These are phyloP conservation scores for Thymus mandschuricus DNA, from an alignment of 257 asterid species.

Conservation along the genomic window DNA sequence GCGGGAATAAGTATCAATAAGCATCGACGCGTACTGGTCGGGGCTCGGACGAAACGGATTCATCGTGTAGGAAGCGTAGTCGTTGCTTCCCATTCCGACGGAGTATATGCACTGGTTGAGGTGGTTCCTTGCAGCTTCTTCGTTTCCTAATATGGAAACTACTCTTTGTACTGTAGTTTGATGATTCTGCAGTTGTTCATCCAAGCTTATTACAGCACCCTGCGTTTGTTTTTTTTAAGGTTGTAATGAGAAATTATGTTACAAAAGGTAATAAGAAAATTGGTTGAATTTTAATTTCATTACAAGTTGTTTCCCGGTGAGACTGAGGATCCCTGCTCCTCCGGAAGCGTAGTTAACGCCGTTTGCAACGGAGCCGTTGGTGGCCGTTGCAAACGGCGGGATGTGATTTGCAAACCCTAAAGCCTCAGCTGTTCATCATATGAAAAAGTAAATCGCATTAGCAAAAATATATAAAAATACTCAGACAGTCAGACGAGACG, in stretches of 20 bases:
- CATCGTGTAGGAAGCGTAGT: constrained; percentile 11
- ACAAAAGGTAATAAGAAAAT: neutral
- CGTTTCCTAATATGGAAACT: neutral
- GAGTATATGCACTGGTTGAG: constrained; percentile 21
- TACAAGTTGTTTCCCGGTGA: constrained; percentile 27
- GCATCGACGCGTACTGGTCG: constrained; percentile 10
- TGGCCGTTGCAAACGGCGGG: constrained; percentile 28
- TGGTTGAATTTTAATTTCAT: neutral
- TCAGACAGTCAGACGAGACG: too few relatives aligned
- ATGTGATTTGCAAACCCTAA: constrained; percentile 22
- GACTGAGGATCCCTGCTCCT: constrained; percentile 26
- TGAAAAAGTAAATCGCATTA: neutral
- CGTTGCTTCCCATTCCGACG: constrained; percentile 34
- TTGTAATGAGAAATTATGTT: neutral
- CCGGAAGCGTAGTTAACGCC: constrained; percentile 31
- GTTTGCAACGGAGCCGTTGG: neutral
- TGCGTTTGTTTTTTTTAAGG: neutral
- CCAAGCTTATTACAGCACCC: constrained; percentile 31
- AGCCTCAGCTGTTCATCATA: constrained; percentile 21
- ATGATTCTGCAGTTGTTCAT: constrained; percentile 30
- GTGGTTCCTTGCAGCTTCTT: neutral
- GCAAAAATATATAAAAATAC: neutral
- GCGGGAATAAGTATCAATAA: neutral
- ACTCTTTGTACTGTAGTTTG: neutral
- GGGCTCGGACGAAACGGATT: neutral